Percentiles rank a stretch among this genome's conserved stretches.
Evolutionary conservation across 345 rosid species (phyloP).

Genomic region (Hibiscus trionum): DNA sequence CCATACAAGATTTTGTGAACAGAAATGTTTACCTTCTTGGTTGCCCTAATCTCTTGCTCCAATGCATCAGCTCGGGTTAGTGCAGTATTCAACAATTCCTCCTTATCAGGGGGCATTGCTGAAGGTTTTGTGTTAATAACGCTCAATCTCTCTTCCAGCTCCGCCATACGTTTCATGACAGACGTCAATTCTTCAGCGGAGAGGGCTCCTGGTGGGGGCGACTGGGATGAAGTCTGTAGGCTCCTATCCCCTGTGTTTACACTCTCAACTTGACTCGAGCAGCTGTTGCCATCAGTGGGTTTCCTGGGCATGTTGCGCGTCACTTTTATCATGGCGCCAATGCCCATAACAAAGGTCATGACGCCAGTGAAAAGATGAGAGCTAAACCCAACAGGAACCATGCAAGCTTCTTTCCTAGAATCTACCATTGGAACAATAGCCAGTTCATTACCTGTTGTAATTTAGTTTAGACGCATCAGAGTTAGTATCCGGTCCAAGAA

Average conservation of each 20-base stretch:
- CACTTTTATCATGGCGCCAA: constrained; percentile 68
- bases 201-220: constrained; percentile 24
- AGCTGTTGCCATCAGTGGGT: constrained; percentile 48
- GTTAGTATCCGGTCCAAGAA: not conserved
- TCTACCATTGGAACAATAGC: constrained; percentile 26
- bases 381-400: constrained; percentile 37
- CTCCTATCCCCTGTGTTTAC: constrained; percentile 31
- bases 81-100: constrained; percentile 72
- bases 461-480: not conserved
- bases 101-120: constrained; percentile 65
- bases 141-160: constrained; percentile 61
- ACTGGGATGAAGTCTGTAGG: constrained; percentile 22
- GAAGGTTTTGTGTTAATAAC: constrained; percentile 46
- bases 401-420: constrained; percentile 27
- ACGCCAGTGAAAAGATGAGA: constrained; percentile 67
- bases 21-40: constrained; percentile 54
- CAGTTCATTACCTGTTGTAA: not conserved
- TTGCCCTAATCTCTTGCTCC: constrained; percentile 75
- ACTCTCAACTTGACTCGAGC: constrained; percentile 41
- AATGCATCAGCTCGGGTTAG: constrained; percentile 48
- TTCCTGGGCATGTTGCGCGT: constrained; percentile 68
- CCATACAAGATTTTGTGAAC: not conserved
- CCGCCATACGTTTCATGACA: constrained; percentile 67
- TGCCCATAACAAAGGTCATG: constrained; percentile 80
- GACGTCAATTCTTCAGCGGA: constrained; percentile 49